Percentiles rank a stretch among this genome's conserved stretches.
Evolutionary conservation across 441 rosid species (phyloP).

Genomic region (Rhodomyrtus psidioides): DNA sequence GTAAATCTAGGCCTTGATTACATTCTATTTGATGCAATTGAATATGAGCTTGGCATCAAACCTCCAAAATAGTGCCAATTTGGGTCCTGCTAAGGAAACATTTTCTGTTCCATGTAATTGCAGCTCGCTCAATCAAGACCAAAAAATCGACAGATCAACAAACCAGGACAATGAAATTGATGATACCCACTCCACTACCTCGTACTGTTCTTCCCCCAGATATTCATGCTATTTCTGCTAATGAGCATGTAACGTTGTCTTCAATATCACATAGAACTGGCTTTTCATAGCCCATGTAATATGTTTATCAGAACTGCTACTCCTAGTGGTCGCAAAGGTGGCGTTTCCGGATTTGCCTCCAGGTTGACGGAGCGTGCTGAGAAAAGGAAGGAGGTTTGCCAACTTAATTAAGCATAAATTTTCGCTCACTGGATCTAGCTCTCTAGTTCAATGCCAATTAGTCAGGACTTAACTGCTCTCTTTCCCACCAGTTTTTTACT

Average conservation of each 20-base stretch:
- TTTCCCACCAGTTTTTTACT: slow-evolving; percentile 38
- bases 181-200: slow-evolving; percentile 45
- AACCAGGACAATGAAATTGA: slow-evolving; percentile 46
- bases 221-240: not conserved
- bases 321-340: slow-evolving; percentile 39
- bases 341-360: slow-evolving; percentile 46
- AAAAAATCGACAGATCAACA: slow-evolving; percentile 26
- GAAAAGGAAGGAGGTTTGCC: slow-evolving; percentile 53
- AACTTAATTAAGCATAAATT: not conserved
- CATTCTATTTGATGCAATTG: not conserved
- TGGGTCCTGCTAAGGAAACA: not conserved
- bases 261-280: not conserved
- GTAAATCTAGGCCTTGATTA: not conserved
- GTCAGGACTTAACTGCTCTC: not conserved
- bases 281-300: not conserved
- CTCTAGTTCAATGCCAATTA: not conserved
- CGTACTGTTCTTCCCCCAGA: slow-evolving; percentile 41
- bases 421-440: not conserved
- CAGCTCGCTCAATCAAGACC: slow-evolving; percentile 39
- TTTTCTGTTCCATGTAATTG: slow-evolving; percentile 1
- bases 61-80: not conserved
- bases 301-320: slow-evolving; percentile 40
- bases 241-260: not conserved
- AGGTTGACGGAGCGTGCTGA: slow-evolving; percentile 76
- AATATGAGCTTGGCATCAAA: not conserved